phyloP scores from a whole-genome alignment of 2,329 filamentous ascomycete species.

The Pezicula neosporulosa region DNA sequence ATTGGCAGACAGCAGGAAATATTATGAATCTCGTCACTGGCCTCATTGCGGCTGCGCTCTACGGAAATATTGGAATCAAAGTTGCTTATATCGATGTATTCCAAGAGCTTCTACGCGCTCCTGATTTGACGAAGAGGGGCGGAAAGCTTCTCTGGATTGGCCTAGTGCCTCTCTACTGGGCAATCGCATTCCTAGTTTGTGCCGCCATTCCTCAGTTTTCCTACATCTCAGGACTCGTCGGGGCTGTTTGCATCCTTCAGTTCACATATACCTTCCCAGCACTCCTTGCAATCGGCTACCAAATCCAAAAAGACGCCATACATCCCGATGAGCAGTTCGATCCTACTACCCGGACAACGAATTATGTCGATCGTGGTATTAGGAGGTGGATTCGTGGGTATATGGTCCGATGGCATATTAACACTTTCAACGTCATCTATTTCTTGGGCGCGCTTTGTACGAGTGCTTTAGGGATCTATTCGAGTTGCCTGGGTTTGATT shows the following conservation, averaged over 20 bases:
- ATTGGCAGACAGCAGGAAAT: slow-evolving; percentile 37
- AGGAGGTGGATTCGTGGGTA: slow-evolving; percentile 38
- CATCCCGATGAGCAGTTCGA: slow-evolving; percentile 40
- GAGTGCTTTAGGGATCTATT: slow-evolving; percentile 36
- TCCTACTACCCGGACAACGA: slow-evolving; percentile 26
- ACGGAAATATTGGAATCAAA: slow-evolving; percentile 52
- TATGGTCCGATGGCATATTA: slow-evolving; percentile 33
- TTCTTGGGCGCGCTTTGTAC: slow-evolving; percentile 33
- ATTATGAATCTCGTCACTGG: slow-evolving; percentile 35
- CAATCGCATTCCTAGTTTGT: slow-evolving; percentile 49
- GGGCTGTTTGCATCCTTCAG: slow-evolving; percentile 51
- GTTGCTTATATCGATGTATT: slow-evolving; percentile 39
- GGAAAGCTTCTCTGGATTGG: slow-evolving; percentile 42
- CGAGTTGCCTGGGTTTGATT: slow-evolving; percentile 33
- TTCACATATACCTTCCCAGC: slow-evolving; percentile 59
- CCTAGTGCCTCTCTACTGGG: slow-evolving; percentile 34
- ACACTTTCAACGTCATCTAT: slow-evolving; percentile 35
- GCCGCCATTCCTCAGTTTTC: slow-evolving; percentile 51
- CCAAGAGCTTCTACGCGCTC: slow-evolving; percentile 45
- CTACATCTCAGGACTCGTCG: slow-evolving; percentile 44
- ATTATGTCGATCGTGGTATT: slow-evolving; percentile 31
- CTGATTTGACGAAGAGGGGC: slow-evolving; percentile 39
- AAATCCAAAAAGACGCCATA: slow-evolving; percentile 42
- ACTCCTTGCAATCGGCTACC: slow-evolving; percentile 42
- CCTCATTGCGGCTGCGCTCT: slow-evolving; percentile 44